Conservation (phyloP, 176 grass and related monocot genomes). For the Microstegium vimineum region DNA sequence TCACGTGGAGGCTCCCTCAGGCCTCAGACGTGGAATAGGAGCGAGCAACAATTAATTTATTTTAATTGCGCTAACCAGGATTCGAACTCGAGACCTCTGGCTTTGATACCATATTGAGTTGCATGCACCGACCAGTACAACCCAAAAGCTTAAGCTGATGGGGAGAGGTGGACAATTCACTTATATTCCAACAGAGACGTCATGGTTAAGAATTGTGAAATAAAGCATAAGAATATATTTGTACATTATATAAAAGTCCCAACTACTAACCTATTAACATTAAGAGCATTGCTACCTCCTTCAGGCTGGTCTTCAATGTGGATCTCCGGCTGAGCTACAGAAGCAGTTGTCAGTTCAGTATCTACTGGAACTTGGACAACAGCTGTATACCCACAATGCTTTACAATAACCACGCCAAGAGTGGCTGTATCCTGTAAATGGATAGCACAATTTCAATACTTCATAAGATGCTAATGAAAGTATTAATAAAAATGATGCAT, state of each 20-base stretch:
- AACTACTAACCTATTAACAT: constrained; percentile 78
- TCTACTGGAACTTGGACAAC: constrained; percentile 83
- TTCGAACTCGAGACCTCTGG: too few species aligned
- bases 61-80: too few species aligned
- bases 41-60: too few species aligned
- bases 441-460: constrained; percentile 28
- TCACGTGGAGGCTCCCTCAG: too few species aligned
- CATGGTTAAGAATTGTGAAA: neutral
- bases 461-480: constrained; percentile 15
- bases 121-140: too few species aligned
- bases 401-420: constrained; percentile 85
- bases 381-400: constrained; percentile 91
- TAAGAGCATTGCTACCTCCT: constrained; percentile 86
- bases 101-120: too few species aligned
- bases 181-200: too few species aligned
- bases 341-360: constrained; percentile 36
- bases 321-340: constrained; percentile 50
- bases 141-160: too few species aligned
- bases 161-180: too few species aligned
- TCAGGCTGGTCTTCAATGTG: constrained; percentile 88
- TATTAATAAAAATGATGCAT: neutral
- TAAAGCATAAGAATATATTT: constrained; percentile 12
- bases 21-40: too few species aligned
- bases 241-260: neutral
- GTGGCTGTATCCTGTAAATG: constrained; percentile 80